Conservation (phyloP, 2,329 filamentous ascomycete genomes). For the Macrophomina pseudophaseolina region DNA sequence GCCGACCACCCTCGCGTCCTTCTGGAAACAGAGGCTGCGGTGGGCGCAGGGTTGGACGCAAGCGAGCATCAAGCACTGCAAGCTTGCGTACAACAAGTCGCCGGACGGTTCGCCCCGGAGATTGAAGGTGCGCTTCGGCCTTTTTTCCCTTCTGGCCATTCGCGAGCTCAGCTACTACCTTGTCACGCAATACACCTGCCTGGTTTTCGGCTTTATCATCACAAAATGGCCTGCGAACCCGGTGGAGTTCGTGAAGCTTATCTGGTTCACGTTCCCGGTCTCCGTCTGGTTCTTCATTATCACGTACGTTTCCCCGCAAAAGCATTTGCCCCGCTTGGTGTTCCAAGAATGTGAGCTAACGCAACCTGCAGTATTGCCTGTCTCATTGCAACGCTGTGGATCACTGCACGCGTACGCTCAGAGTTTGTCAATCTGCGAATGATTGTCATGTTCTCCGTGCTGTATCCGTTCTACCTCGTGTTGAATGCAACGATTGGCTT, state of each 20-base stretch:
- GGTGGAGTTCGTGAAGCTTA: slow-evolving; percentile 44
- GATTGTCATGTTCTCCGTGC: slow-evolving; percentile 50
- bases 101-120: slow-evolving; percentile 35
- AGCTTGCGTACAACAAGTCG: slow-evolving; percentile 49
- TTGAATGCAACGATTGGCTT: slow-evolving; percentile 53
- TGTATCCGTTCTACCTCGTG: slow-evolving; percentile 52
- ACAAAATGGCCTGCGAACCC: slow-evolving; percentile 49
- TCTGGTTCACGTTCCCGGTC: slow-evolving; percentile 56
- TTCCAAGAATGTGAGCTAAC: slow-evolving; percentile 18
- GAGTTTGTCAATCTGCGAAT: slow-evolving; percentile 51
- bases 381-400: slow-evolving; percentile 52
- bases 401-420: slow-evolving; percentile 53
- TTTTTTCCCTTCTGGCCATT: slow-evolving; percentile 52
- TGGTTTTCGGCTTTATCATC: slow-evolving; percentile 53
- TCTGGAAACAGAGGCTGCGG: slow-evolving; percentile 58
- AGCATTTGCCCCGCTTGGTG: background rate
- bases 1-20: slow-evolving; percentile 50
- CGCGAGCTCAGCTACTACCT: slow-evolving; percentile 56
- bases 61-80: slow-evolving; percentile 51
- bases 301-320: slow-evolving; percentile 41
- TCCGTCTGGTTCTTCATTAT: slow-evolving; percentile 55
- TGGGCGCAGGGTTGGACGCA: slow-evolving; percentile 59
- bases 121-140: slow-evolving; percentile 47
- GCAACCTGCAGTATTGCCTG: slow-evolving; percentile 43
- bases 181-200: slow-evolving; percentile 55